Evolutionary conservation across 108 stramenopile species (phyloP).

Genomic region (Nitzschia sp.): DNA sequence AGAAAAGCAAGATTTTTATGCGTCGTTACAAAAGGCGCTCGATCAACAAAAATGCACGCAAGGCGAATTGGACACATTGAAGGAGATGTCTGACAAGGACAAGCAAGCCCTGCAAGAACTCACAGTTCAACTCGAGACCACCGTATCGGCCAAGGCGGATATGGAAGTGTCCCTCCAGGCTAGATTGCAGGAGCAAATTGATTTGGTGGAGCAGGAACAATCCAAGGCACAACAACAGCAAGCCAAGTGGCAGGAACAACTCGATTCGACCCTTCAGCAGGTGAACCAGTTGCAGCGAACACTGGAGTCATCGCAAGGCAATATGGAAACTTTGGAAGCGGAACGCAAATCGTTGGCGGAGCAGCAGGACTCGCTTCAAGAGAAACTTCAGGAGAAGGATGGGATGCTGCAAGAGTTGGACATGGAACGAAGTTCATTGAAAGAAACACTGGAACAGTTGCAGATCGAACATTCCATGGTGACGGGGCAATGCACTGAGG

Average conservation of each 20-base stretch:
- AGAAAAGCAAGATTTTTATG: background rate
- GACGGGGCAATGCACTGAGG: background rate
- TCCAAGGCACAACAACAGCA: background rate
- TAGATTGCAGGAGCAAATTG: background rate
- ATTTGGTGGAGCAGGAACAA: background rate
- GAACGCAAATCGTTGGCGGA: background rate
- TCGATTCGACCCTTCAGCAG: background rate
- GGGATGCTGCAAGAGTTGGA: background rate
- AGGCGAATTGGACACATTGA: background rate
- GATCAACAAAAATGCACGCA: background rate
- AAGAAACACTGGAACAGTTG: slow-evolving; percentile 6
- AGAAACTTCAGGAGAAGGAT: background rate
- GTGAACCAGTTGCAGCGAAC: background rate
- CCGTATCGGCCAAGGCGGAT: background rate
- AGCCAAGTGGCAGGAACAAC: background rate
- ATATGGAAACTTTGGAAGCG: background rate
- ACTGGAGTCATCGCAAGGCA: background rate
- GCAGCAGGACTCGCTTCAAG: background rate
- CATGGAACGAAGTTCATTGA: background rate
- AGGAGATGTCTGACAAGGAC: background rate
- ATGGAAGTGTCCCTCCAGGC: background rate
- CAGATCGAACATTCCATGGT: background rate
- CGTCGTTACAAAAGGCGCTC: background rate
- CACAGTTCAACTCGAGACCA: background rate
- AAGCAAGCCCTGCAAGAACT: background rate